phyloP scores from a whole-genome alignment of 495 filamentous ascomycete genomes.

The Pyrenula aspistea region DNA sequence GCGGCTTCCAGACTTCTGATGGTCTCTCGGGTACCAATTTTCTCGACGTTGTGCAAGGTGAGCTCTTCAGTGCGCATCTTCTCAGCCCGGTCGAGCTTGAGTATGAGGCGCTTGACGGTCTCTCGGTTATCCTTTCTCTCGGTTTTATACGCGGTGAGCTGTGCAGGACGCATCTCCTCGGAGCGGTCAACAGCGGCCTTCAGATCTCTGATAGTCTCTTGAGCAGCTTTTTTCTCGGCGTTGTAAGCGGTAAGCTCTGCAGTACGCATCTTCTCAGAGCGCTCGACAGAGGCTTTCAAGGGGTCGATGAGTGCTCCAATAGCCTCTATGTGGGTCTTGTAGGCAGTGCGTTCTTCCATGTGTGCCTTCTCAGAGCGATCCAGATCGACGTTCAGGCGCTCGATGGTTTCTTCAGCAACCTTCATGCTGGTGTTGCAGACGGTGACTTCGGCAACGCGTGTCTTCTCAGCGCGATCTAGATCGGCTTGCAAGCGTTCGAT shows the following conservation, averaged over 20 bases:
- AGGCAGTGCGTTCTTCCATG: too few relatives aligned
- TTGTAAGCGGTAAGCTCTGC: background rate
- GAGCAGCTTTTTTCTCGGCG: background rate
- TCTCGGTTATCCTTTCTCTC: background rate
- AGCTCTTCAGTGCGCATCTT: background rate
- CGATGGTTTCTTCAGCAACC: background rate
- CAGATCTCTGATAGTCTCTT: background rate
- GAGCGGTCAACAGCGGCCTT: background rate
- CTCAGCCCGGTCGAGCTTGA: background rate
- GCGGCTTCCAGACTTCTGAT: background rate
- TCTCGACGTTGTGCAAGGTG: background rate
- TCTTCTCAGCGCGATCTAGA: background rate
- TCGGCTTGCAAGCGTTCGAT: background rate
- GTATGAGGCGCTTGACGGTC: background rate
- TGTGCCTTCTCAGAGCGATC: background rate
- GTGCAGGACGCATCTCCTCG: too few relatives aligned
- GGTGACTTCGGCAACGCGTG: background rate
- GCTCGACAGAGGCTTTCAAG: background rate
- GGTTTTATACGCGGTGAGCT: too few relatives aligned
- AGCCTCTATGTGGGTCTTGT: background rate
- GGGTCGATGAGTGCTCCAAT: background rate
- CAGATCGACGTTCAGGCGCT: background rate
- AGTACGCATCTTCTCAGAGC: background rate
- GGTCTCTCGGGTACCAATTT: background rate
- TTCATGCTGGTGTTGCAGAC: background rate